These are phyloP conservation scores for Sporothrix protearum DNA, from an alignment of 2,329 filamentous ascomycete genomes.

Conservation along the genomic window DNA sequence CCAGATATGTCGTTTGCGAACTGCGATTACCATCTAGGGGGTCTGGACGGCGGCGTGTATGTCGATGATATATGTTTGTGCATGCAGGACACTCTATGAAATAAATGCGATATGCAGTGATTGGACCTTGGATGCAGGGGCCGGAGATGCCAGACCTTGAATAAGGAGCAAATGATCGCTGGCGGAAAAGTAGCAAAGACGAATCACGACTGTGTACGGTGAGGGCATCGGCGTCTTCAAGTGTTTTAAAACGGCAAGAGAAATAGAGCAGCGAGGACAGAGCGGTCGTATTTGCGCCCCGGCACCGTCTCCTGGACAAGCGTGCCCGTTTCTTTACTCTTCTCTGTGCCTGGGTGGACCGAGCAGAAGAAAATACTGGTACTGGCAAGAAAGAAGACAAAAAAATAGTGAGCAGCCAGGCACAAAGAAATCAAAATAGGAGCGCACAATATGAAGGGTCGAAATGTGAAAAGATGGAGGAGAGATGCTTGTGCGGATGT, in stretches of 20 bases:
- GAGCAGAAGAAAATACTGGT: background rate
- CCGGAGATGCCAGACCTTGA: constrained; percentile 12
- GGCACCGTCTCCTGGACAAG: background rate
- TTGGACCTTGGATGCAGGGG: background rate
- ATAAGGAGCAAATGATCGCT: constrained; percentile 6
- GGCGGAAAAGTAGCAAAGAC: background rate
- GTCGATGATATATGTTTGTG: background rate
- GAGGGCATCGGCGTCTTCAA: constrained; percentile 6
- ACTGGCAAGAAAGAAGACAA: background rate
- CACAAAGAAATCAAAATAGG: constrained; percentile 1
- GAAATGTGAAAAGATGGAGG: background rate
- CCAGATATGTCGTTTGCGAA: background rate
- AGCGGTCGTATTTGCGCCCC: background rate
- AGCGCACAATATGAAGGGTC: background rate
- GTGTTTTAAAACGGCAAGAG: background rate
- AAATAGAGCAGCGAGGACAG: background rate
- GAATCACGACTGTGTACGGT: background rate
- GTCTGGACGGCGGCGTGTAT: background rate
- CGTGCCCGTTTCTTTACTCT: background rate
- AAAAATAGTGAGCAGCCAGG: background rate
- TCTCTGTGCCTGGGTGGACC: background rate
- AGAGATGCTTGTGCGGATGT: constrained; percentile 13
- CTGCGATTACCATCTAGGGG: background rate
- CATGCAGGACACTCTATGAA: background rate
- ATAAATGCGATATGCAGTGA: background rate